A percentile compares a stretch with the other conserved stretches of the same genome.
Conservation (phyloP, 129 eudicot species). For the Gnaphalium uliginosum region DNA sequence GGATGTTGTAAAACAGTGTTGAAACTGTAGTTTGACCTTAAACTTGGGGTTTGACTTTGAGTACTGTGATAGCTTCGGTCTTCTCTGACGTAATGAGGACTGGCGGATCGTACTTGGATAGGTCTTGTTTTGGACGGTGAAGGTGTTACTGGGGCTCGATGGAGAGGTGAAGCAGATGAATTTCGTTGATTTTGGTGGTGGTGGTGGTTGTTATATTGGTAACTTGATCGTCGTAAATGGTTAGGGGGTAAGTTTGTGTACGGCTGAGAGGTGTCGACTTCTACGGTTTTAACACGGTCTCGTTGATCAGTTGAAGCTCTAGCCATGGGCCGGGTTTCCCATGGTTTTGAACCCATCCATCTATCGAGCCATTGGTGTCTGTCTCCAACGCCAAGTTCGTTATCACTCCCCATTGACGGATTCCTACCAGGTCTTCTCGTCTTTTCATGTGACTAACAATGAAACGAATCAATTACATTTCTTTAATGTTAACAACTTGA, state of each 20-base stretch:
- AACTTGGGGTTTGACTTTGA: conserved; percentile 70
- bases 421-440: conserved; percentile 60
- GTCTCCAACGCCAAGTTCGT: conserved; percentile 50
- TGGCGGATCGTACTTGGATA: conserved; percentile 72
- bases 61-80: conserved; percentile 57
- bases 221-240: conserved; percentile 44
- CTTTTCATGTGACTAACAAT: conserved; percentile 34
- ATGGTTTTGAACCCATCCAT: conserved; percentile 59
- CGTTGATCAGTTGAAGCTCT: conserved; percentile 74
- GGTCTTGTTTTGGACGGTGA: conserved; percentile 77
- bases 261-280: conserved; percentile 75
- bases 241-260: conserved; percentile 66
- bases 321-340: conserved; percentile 65
- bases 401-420: conserved; percentile 66
- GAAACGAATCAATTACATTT: conserved; percentile 4
- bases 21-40: conserved; percentile 66
- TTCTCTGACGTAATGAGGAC: conserved; percentile 67
- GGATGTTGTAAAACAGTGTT: conserved; percentile 40
- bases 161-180: conserved; percentile 55
- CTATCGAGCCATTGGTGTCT: conserved; percentile 62
- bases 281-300: conserved; percentile 65
- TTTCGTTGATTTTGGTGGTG: conserved; percentile 45
- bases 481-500: neutral
- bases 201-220: conserved; percentile 40
- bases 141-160: conserved; percentile 59